Conservation (phyloP, 768 basidiomycete genomes). For the Mycena vitilis region DNA sequence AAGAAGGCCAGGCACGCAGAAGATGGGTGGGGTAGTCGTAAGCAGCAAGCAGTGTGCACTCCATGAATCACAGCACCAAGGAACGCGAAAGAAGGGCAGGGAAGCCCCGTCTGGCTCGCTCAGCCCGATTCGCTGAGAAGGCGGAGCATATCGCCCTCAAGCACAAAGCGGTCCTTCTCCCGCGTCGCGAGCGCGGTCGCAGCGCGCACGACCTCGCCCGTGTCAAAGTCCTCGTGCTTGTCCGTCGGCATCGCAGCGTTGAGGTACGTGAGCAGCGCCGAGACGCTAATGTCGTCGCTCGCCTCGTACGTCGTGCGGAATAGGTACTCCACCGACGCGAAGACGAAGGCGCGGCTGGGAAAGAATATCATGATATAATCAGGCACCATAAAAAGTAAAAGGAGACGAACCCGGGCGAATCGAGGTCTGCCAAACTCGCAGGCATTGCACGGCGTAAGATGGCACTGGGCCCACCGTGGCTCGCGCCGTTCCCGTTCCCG, state of each 20-base stretch:
- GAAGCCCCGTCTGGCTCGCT: too few relatives aligned
- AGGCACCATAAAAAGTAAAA: constrained; percentile 20
- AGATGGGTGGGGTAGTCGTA: too few relatives aligned
- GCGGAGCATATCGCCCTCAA: constrained; percentile 32
- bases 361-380: too few relatives aligned
- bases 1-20: too few relatives aligned
- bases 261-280: constrained; percentile 74
- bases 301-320: constrained; percentile 76
- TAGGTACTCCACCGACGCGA: constrained; percentile 69
- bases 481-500: constrained; percentile 4
- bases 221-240: constrained; percentile 87
- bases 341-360: constrained; percentile 68
- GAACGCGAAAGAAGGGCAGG: too few relatives aligned
- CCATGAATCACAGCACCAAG: too few relatives aligned
- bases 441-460: constrained; percentile 46
- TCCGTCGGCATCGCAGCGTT: constrained; percentile 82
- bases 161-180: constrained; percentile 23
- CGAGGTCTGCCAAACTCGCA: constrained; percentile 66
- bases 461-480: too few relatives aligned
- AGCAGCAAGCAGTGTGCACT: too few relatives aligned
- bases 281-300: constrained; percentile 77
- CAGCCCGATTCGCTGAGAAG: constrained; percentile 16
- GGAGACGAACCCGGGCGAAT: constrained; percentile 69
- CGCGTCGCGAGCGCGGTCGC: constrained; percentile 40
- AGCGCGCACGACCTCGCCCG: constrained; percentile 71